Evolutionary conservation across 83 land plant genomes (phyloP).

Genomic region (Picea engelmannii): DNA sequence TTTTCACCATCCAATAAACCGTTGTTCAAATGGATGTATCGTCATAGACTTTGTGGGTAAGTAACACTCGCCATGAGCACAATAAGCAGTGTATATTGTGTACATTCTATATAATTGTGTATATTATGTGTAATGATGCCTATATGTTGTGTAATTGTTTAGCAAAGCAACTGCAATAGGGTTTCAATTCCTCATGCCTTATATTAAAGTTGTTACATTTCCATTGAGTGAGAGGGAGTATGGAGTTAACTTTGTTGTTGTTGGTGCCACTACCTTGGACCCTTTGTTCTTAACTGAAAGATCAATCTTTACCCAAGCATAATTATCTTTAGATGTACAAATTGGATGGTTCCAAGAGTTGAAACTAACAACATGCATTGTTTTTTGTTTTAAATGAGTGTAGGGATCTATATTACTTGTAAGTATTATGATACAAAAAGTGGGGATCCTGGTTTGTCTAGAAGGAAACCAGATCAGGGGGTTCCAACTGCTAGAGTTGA

Average conservation of each 20-base stretch:
- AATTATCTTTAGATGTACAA: constrained; percentile 11
- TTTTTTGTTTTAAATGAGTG: no score
- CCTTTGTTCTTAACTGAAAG: constrained; percentile 1
- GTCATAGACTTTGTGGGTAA: constrained; percentile 34
- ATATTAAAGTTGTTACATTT: neutral
- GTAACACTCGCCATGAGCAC: no score
- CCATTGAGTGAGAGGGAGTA: no score
- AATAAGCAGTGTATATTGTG: neutral
- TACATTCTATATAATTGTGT: neutral
- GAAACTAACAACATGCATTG: constrained; percentile 22
- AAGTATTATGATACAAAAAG: no score
- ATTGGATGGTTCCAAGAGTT: constrained; percentile 26
- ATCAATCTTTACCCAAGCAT: neutral
- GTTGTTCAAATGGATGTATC: constrained; percentile 45
- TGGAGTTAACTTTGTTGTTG: constrained; percentile 55
- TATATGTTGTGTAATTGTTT: neutral
- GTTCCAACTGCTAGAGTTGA: no score
- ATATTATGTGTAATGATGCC: neutral
- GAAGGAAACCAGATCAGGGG: no score
- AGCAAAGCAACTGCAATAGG: constrained; percentile 45
- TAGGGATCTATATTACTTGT: no score
- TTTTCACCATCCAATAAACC: constrained; percentile 32
- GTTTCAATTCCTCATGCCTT: constrained; percentile 40
- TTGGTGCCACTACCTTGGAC: constrained; percentile 40
- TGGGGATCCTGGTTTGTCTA: no score